These are phyloP conservation scores for Pseudogymnoascus sp. DNA, from an alignment of 2,329 filamentous ascomycete genomes.

Conservation along the genomic window DNA sequence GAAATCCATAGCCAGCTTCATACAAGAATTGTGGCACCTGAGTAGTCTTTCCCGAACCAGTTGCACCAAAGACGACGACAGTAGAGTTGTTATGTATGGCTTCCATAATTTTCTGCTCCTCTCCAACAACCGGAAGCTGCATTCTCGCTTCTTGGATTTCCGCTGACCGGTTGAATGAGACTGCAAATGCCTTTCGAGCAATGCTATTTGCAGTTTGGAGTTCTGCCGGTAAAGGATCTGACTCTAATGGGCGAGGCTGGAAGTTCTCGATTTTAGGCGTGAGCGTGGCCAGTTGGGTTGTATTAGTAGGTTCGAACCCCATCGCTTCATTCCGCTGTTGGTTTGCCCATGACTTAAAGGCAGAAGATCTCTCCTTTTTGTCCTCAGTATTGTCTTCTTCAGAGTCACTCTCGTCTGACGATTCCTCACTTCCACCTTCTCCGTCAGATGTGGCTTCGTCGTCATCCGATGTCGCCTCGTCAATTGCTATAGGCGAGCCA, in stretches of 20 bases:
- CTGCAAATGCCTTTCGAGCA: conserved; percentile 66
- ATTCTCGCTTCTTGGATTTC: conserved; percentile 73
- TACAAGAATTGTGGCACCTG: conserved; percentile 95
- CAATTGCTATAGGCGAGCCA: conserved; percentile 17
- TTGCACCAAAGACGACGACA: conserved; percentile 88
- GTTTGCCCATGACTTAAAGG: conserved; percentile 91
- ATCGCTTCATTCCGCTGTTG: conserved; percentile 78
- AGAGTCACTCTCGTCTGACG: conserved; percentile 23
- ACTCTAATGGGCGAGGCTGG: conserved; percentile 56
- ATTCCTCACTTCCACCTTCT: conserved; percentile 19
- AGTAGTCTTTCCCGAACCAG: conserved; percentile 95
- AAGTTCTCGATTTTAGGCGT: conserved; percentile 53
- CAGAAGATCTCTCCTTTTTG: conserved; percentile 42
- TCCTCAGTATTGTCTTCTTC: conserved; percentile 27
- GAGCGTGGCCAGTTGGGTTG: conserved; percentile 27
- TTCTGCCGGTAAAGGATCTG: conserved; percentile 62
- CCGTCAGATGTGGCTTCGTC: conserved; percentile 20
- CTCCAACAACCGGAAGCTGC: conserved; percentile 79
- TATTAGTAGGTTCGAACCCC: conserved; percentile 49
- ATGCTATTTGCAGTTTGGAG: conserved; percentile 51
- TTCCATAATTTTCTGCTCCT: conserved; percentile 98
- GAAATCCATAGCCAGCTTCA: conserved; percentile 82
- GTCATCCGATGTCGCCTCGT: conserved; percentile 9
- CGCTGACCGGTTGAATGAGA: conserved; percentile 59
- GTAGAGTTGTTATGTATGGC: conserved; percentile 86